phyloP scores from a whole-genome alignment of 805 yeast species.

The Starmerella floris region DNA sequence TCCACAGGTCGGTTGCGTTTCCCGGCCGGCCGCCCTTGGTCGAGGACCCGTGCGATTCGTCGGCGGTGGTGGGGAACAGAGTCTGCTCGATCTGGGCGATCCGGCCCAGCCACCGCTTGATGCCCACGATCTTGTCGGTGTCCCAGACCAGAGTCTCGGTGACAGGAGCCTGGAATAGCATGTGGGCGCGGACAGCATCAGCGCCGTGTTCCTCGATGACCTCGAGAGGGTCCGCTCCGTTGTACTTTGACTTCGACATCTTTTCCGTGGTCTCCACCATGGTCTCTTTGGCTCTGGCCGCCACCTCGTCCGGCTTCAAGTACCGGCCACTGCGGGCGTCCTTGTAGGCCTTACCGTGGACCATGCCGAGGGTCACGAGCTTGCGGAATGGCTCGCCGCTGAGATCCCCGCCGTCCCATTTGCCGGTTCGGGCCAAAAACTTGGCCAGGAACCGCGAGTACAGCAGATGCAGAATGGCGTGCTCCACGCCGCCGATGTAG shows the following conservation, averaged over 20 bases:
- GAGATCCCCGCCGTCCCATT: conserved; percentile 48
- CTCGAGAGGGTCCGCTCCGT: conserved; percentile 80
- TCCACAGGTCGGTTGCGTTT: conserved; percentile 45
- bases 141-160: conserved; percentile 80
- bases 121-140: conserved; percentile 70
- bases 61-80: neutral
- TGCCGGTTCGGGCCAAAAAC: conserved; percentile 48
- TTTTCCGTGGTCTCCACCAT: conserved; percentile 59
- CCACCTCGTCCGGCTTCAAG: conserved; percentile 66
- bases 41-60: neutral
- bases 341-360: conserved; percentile 72
- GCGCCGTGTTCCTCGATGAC: conserved; percentile 73
- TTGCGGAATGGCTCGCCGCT: conserved; percentile 70
- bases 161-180: conserved; percentile 83
- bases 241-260: conserved; percentile 92
- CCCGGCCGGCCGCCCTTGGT: conserved; percentile 4
- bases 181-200: conserved; percentile 88
- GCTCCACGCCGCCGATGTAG: conserved; percentile 92
- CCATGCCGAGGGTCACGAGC: conserved; percentile 94
- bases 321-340: conserved; percentile 63
- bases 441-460: conserved; percentile 80
- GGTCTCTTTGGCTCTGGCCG: conserved; percentile 19
- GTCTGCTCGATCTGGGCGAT: conserved; percentile 29
- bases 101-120: conserved; percentile 71
- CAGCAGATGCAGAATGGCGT: conserved; percentile 81